These are phyloP conservation scores for Nakazawaea wyomingensis DNA, from an alignment of 805 yeast genomes.

Conservation along the genomic window DNA sequence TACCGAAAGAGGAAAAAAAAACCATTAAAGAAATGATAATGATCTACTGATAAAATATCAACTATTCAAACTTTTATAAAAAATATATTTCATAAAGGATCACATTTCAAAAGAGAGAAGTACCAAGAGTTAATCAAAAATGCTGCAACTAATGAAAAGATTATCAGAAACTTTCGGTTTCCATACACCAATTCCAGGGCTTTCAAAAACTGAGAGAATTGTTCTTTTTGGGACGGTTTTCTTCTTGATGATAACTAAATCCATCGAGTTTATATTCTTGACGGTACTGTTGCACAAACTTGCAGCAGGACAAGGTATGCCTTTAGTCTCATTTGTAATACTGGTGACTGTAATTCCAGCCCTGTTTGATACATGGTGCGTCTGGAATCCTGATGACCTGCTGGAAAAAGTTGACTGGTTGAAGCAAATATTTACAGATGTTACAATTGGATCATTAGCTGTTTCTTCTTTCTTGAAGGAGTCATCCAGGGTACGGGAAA, in stretches of 20 bases:
- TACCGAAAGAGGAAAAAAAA: too few species aligned
- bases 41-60: neutral
- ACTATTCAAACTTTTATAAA: neutral
- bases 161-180: neutral
- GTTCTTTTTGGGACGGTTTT: neutral
- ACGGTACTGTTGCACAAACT: neutral
- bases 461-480: neutral
- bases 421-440: neutral
- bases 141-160: neutral
- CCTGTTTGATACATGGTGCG: neutral
- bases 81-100: too few species aligned
- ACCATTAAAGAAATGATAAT: too few species aligned
- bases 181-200: neutral
- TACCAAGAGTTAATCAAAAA: neutral
- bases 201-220: neutral
- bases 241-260: neutral
- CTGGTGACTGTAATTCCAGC: neutral
- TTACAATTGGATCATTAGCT: neutral
- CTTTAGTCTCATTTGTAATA: neutral
- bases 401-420: neutral
- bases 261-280: neutral
- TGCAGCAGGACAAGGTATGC: neutral
- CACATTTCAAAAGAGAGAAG: neutral
- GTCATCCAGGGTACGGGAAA: neutral
- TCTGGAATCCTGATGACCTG: neutral